These are phyloP conservation scores for Orobanche coerulescens DNA, from an alignment of 257 asterid genomes.

Conservation along the genomic window DNA sequence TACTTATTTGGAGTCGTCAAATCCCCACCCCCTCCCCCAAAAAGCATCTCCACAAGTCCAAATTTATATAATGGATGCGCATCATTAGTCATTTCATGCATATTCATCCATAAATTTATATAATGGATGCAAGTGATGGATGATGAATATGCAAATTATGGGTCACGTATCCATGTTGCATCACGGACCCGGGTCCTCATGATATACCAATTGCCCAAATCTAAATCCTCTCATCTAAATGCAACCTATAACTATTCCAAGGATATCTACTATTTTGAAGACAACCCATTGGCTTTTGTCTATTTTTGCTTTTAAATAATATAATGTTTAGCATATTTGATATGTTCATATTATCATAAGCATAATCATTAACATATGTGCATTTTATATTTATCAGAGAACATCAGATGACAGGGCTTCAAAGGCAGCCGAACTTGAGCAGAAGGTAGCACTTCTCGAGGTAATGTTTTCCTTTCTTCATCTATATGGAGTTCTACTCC, in stretches of 20 bases:
- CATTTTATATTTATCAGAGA: conserved; percentile 47
- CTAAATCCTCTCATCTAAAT: no score
- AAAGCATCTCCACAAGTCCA: no score
- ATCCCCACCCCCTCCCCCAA: no score
- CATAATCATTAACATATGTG: conserved; percentile 15
- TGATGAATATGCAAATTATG: no score
- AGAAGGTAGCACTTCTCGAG: conserved; percentile 95
- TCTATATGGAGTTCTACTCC: conserved; percentile 13
- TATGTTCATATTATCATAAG: conserved; percentile 11
- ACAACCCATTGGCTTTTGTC: background rate
- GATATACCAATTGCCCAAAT: no score
- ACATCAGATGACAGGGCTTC: conserved; percentile 89
- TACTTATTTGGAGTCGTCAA: no score
- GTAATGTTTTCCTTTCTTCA: conserved; percentile 36
- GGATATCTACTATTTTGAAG: background rate
- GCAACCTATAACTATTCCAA: background rate
- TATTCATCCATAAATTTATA: no score
- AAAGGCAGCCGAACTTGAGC: conserved; percentile 95
- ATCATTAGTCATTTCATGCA: no score
- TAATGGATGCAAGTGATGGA: no score
- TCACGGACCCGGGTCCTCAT: no score
- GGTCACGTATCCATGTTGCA: no score
- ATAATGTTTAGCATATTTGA: background rate
- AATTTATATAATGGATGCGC: no score
- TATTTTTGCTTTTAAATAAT: background rate